Evolutionary conservation across 345 rosid species (phyloP).

Genomic region (Kernera saxatilis): DNA sequence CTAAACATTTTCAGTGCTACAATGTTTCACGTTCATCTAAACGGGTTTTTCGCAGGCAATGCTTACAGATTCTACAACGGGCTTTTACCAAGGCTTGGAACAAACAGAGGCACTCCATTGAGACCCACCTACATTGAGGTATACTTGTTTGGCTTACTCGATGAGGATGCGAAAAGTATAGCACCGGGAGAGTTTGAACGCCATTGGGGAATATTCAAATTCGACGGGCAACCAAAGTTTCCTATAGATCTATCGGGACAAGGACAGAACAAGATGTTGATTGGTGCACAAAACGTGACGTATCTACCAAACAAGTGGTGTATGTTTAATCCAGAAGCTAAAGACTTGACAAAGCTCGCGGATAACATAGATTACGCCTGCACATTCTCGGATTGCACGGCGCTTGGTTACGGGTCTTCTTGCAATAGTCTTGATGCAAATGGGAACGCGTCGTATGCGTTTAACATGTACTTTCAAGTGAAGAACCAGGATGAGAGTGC

Average conservation of each 20-base stretch:
- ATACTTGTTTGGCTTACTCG: slow-evolving; percentile 65
- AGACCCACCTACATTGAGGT: slow-evolving; percentile 57
- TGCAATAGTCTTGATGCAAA: slow-evolving; percentile 53
- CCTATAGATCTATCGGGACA: slow-evolving; percentile 59
- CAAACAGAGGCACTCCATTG: slow-evolving; percentile 63
- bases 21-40: not conserved
- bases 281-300: slow-evolving; percentile 49
- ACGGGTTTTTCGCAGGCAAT: slow-evolving; percentile 13
- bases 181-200: slow-evolving; percentile 80
- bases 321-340: slow-evolving; percentile 52
- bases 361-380: slow-evolving; percentile 64
- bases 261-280: slow-evolving; percentile 53
- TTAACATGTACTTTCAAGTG: slow-evolving; percentile 65
- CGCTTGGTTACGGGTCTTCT: slow-evolving; percentile 55
- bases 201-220: slow-evolving; percentile 76
- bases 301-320: slow-evolving; percentile 73
- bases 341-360: slow-evolving; percentile 57
- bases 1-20: not conserved
- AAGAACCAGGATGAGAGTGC: slow-evolving; percentile 52
- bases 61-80: slow-evolving; percentile 78
- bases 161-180: slow-evolving; percentile 22
- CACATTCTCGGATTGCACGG: slow-evolving; percentile 50
- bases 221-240: slow-evolving; percentile 80
- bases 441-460: slow-evolving; percentile 65
- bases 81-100: slow-evolving; percentile 55